phyloP scores from a whole-genome alignment of 768 basidiomycete species.

The Leccinum incarnatum region DNA sequence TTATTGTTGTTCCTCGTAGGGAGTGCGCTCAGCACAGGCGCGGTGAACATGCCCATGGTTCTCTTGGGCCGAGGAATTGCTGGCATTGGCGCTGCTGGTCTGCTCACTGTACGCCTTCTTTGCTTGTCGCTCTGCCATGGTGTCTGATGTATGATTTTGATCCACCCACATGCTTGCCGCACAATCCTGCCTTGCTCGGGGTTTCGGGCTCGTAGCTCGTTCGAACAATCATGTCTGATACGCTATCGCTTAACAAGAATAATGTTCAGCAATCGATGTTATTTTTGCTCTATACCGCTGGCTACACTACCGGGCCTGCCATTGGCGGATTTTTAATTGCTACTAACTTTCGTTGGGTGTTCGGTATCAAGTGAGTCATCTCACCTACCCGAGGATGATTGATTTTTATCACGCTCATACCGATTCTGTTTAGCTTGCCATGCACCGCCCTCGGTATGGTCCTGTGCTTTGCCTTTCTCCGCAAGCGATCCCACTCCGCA shows the following conservation, averaged over 20 bases:
- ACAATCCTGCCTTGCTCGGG: neutral
- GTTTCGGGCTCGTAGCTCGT: constrained; percentile 28
- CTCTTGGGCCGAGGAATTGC: constrained; percentile 47
- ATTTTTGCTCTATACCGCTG: constrained; percentile 43
- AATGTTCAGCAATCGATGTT: constrained; percentile 41
- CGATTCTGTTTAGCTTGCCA: constrained; percentile 36
- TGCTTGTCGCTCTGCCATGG: neutral
- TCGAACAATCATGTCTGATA: constrained; percentile 45
- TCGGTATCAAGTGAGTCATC: constrained; percentile 48
- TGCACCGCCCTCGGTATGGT: constrained; percentile 35
- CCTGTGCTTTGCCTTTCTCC: constrained; percentile 42
- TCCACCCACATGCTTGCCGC: neutral
- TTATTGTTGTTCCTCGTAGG: constrained; percentile 46
- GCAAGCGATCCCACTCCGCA: constrained; percentile 21
- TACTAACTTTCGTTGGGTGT: constrained; percentile 51
- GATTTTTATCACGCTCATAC: neutral
- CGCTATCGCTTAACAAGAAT: constrained; percentile 39
- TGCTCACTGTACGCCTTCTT: constrained; percentile 31
- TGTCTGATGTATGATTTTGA: neutral
- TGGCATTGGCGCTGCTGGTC: constrained; percentile 48
- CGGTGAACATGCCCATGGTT: constrained; percentile 43
- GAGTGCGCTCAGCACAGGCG: constrained; percentile 46
- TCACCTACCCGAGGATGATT: neutral
- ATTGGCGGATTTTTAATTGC: constrained; percentile 40
- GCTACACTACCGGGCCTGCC: constrained; percentile 43